Evolutionary conservation across 352 stramenopile species (phyloP).

Genomic region (Elongisporangium prolatum): DNA sequence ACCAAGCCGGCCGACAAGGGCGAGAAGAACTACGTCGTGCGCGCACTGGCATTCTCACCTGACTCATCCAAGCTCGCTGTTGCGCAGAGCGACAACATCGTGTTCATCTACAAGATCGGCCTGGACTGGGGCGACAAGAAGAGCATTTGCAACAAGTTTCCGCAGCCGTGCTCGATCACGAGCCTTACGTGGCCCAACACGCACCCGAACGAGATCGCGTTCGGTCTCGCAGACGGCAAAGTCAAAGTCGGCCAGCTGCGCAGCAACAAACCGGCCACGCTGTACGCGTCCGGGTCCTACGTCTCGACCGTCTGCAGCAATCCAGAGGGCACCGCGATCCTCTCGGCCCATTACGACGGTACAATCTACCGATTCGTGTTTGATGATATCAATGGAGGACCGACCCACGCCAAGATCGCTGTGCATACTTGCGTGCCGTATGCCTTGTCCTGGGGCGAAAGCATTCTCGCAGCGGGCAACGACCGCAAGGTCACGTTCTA

Average conservation of each 20-base stretch:
- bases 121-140: conserved; percentile 95
- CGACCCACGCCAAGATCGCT: conserved; percentile 83
- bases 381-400: conserved; percentile 76
- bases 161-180: conserved; percentile 80
- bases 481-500: conserved; percentile 92
- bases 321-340: conserved; percentile 79
- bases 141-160: conserved; percentile 96
- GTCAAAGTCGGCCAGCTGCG: conserved; percentile 92
- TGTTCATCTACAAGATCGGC: conserved; percentile 96
- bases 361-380: conserved; percentile 92
- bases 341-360: conserved; percentile 91
- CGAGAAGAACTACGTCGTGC: conserved; percentile 94
- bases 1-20: conserved; percentile 94
- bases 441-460: conserved; percentile 88
- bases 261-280: conserved; percentile 89
- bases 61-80: conserved; percentile 93
- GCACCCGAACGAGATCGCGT: conserved; percentile 92
- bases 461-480: conserved; percentile 89
- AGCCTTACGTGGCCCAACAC: conserved; percentile 87
- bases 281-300: conserved; percentile 87
- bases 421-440: conserved; percentile 88
- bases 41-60: conserved; percentile 89
- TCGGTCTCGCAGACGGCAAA: conserved; percentile 91
- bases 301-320: conserved; percentile 84
- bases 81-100: conserved; percentile 95